phyloP scores from a whole-genome alignment of 2,329 filamentous ascomycete genomes.

The Venturiaceae sp. region DNA sequence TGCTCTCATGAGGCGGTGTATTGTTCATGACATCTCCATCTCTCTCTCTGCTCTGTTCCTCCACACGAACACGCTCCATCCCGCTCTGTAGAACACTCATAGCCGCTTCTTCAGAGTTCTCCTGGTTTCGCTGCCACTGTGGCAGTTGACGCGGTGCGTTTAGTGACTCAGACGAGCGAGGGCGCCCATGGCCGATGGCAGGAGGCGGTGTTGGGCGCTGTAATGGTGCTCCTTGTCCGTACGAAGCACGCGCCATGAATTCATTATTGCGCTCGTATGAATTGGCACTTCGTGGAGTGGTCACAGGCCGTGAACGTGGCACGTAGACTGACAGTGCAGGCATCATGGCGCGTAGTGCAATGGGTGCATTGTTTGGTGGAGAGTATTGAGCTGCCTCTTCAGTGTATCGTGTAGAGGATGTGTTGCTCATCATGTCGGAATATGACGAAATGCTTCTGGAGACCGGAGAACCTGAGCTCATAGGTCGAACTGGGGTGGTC shows the following conservation, averaged over 20 bases:
- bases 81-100: neutral
- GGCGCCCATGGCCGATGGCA: slow-evolving; percentile 1
- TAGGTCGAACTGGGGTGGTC: neutral
- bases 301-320: neutral
- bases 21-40: slow-evolving; percentile 1
- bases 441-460: neutral
- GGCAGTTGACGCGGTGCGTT: neutral
- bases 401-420: neutral
- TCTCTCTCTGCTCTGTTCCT: neutral
- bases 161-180: neutral
- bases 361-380: too few relatives aligned
- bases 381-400: too few relatives aligned
- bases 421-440: neutral
- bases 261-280: neutral
- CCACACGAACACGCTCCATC: neutral
- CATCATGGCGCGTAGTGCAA: neutral
- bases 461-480: neutral
- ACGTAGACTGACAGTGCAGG: neutral
- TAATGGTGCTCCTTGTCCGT: neutral
- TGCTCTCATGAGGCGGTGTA: neutral
- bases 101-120: slow-evolving; percentile 3
- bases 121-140: slow-evolving; percentile 1
- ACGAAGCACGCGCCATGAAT: neutral
- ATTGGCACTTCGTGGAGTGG: neutral
- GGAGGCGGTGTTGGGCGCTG: neutral